Evolutionary conservation across 768 basidiomycete genomes (phyloP).

Genomic region (Suillus lakei): DNA sequence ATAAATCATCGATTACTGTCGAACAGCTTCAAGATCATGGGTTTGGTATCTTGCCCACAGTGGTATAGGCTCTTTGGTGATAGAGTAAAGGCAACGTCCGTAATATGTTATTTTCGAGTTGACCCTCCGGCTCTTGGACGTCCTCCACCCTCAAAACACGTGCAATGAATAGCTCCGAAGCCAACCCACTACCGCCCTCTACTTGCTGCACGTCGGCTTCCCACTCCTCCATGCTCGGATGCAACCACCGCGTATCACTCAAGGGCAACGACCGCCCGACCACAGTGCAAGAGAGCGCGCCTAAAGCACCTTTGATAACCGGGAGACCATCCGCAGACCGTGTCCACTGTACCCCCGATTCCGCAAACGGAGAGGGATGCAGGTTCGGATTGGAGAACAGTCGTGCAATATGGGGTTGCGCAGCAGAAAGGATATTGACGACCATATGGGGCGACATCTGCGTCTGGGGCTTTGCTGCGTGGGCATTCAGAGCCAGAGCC

Average conservation of each 20-base stretch:
- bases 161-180: constrained; percentile 82
- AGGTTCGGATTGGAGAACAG: constrained; percentile 77
- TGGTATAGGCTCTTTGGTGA: constrained; percentile 63
- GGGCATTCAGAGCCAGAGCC: constrained; percentile 60
- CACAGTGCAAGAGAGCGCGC: constrained; percentile 74
- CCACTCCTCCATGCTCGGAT: constrained; percentile 20
- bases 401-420: constrained; percentile 64
- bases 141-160: constrained; percentile 69
- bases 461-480: constrained; percentile 17
- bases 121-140: constrained; percentile 30
- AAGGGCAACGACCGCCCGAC: constrained; percentile 66
- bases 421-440: constrained; percentile 78
- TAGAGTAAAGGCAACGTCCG: constrained; percentile 64
- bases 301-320: constrained; percentile 61
- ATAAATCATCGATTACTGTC: background rate
- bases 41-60: constrained; percentile 39
- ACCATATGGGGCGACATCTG: constrained; percentile 56
- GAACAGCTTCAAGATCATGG: constrained; percentile 4
- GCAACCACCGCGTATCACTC: constrained; percentile 51
- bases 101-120: constrained; percentile 18
- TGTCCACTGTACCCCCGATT: constrained; percentile 38
- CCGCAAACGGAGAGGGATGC: constrained; percentile 61
- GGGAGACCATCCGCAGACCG: constrained; percentile 61
- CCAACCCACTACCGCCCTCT: constrained; percentile 39
- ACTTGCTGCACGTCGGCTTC: constrained; percentile 18